A percentile compares a stretch with the other conserved stretches of the same genome.
Evolutionary conservation across 176 grass and related monocot species (phyloP).

Genomic region (Cymbopogon citratus): DNA sequence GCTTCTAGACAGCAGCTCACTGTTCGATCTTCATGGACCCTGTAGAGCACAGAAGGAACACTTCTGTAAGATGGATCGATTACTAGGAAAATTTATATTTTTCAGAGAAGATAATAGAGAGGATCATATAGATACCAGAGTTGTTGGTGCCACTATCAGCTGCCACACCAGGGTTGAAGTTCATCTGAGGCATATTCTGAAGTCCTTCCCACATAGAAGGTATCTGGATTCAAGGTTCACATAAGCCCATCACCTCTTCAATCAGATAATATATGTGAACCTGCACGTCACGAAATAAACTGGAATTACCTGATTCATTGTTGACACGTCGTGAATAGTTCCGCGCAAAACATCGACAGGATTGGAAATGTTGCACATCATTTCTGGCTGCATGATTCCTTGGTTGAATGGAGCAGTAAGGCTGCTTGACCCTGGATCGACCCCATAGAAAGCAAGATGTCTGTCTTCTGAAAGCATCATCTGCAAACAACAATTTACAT

Average conservation of each 20-base stretch:
- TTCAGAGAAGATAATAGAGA: background rate
- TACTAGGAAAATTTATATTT: background rate
- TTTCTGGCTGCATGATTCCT: conserved; percentile 58
- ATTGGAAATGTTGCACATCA: conserved; percentile 48
- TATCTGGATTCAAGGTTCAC: conserved; percentile 48
- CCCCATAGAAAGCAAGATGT: conserved; percentile 48
- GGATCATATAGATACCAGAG: conserved; percentile 28
- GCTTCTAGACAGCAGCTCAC: conserved; percentile 23
- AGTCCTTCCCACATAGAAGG: conserved; percentile 61
- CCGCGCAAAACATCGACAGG: conserved; percentile 25
- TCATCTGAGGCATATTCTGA: conserved; percentile 54
- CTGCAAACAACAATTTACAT: conserved; percentile 33
- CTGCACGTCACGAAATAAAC: conserved; percentile 4
- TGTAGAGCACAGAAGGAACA: conserved; percentile 26
- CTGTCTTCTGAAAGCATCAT: conserved; percentile 69
- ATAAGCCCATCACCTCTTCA: conserved; percentile 19
- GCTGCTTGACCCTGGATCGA: conserved; percentile 40
- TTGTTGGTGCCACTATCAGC: conserved; percentile 38
- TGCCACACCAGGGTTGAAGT: conserved; percentile 41
- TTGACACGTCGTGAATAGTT: conserved; percentile 34
- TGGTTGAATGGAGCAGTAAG: conserved; percentile 41
- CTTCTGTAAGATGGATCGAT: conserved; percentile 5
- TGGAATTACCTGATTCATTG: conserved; percentile 52
- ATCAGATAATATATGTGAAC: background rate
- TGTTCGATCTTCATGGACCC: conserved; percentile 57